A percentile compares a stretch with the other conserved stretches of the same genome.
Evolutionary conservation across 768 basidiomycete species (phyloP).

Genomic region (Cystobasidium ongulense): DNA sequence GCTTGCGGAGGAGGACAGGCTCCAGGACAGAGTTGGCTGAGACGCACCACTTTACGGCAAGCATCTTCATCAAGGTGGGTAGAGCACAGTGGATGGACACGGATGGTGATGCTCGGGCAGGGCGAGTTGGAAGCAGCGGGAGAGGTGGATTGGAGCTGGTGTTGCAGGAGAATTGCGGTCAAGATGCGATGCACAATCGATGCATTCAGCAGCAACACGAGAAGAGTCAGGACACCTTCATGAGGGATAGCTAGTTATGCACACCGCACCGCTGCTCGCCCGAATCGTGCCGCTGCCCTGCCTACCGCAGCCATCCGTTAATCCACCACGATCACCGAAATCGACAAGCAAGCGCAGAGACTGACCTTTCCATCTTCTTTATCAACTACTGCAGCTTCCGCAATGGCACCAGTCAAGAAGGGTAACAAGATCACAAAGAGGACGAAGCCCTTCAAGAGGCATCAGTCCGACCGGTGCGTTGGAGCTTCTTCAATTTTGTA

Average conservation of each 20-base stretch:
- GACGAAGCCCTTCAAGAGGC: slow-evolving; percentile 16
- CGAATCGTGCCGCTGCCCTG: too few relatives aligned
- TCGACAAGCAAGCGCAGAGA: neutral
- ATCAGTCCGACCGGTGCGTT: slow-evolving; percentile 17
- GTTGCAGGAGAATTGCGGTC: neutral
- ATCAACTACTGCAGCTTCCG: neutral
- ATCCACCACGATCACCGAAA: neutral
- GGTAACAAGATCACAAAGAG: neutral
- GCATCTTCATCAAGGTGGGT: neutral
- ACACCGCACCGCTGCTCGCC: neutral
- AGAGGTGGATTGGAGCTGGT: neutral
- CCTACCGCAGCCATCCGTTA: neutral
- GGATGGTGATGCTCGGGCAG: neutral
- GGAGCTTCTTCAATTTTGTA: neutral
- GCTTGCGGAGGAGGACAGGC: neutral
- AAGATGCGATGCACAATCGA: neutral
- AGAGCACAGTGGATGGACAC: neutral
- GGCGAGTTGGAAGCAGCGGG: neutral
- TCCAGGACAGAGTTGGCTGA: neutral
- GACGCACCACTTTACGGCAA: neutral
- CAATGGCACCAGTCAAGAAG: slow-evolving; percentile 12
- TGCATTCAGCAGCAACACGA: neutral
- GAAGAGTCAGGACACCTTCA: neutral
- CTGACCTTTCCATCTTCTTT: neutral
- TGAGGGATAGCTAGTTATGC: neutral